These are phyloP conservation scores for Fusarium mundagurra DNA, from an alignment of 2,329 filamentous ascomycete genomes.

Conservation along the genomic window DNA sequence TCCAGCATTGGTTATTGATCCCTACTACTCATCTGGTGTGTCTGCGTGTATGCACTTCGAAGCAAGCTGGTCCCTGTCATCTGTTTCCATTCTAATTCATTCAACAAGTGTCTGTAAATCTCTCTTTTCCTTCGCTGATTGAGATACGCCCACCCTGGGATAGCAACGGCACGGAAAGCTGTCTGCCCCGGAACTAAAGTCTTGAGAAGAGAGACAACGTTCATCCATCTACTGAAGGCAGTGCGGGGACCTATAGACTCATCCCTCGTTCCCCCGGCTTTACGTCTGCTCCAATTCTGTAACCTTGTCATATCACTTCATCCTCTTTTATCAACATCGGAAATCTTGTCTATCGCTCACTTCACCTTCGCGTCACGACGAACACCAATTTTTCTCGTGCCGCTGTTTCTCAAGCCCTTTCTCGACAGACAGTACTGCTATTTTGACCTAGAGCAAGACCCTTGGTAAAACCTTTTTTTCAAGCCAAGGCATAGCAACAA, in stretches of 20 bases:
- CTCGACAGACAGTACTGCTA: neutral
- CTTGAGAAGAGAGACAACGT: constrained; percentile 44
- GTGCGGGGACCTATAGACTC: constrained; percentile 39
- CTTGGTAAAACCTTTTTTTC: neutral
- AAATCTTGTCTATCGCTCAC: constrained; percentile 19
- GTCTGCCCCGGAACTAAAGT: constrained; percentile 33
- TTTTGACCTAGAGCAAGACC: constrained; percentile 9
- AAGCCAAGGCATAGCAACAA: constrained; percentile 11
- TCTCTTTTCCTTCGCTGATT: constrained; percentile 36
- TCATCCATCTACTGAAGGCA: constrained; percentile 19
- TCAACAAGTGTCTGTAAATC: constrained; percentile 26
- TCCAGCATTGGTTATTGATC: constrained; percentile 38
- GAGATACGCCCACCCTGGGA: constrained; percentile 37
- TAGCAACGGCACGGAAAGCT: constrained; percentile 34
- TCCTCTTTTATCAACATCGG: constrained; percentile 29
- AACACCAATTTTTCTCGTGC: constrained; percentile 1
- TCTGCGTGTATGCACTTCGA: constrained; percentile 33
- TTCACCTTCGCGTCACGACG: constrained; percentile 8
- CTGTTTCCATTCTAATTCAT: constrained; percentile 35
- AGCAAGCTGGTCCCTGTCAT: constrained; percentile 34
- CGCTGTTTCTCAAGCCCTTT: constrained; percentile 2
- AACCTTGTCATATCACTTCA: constrained; percentile 37
- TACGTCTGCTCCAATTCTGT: constrained; percentile 35
- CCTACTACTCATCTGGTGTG: constrained; percentile 37
- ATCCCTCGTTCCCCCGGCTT: constrained; percentile 36